A percentile compares a stretch with the other conserved stretches of the same genome.
These are phyloP conservation scores for Exophiala oligosperma DNA, from an alignment of 2,329 filamentous ascomycete genomes.

Conservation along the genomic window DNA sequence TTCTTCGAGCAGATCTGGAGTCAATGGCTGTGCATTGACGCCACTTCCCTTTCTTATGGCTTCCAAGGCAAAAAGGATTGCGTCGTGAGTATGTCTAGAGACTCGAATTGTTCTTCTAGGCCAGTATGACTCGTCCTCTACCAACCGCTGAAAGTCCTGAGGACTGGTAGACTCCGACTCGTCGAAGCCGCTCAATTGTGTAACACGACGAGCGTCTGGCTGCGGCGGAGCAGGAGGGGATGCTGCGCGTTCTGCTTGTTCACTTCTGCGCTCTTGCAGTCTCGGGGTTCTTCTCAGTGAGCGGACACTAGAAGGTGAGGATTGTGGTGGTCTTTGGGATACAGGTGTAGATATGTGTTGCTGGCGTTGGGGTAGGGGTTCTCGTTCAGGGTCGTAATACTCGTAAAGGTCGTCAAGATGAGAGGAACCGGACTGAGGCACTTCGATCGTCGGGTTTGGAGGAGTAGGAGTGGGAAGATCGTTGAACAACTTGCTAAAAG, in stretches of 20 bases:
- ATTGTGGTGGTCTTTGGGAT: conserved; percentile 37
- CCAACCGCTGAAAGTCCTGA: conserved; percentile 35
- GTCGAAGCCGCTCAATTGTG: conserved; percentile 19
- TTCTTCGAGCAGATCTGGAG: conserved; percentile 80
- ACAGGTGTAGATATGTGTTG: conserved; percentile 25
- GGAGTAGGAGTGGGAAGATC: conserved; percentile 3
- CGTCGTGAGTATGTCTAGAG: conserved; percentile 81
- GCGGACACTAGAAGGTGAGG: conserved; percentile 53
- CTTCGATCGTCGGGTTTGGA: conserved; percentile 30
- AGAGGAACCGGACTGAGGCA: conserved; percentile 36
- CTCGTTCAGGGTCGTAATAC: conserved; percentile 46
- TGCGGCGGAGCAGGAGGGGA: conserved; percentile 29
- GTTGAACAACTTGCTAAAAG: conserved; percentile 21
- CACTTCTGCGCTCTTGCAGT: conserved; percentile 46
- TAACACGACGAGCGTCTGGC: conserved; percentile 22
- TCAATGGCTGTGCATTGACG: conserved; percentile 66
- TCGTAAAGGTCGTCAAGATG: conserved; percentile 56
- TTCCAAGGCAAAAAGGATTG: conserved; percentile 88
- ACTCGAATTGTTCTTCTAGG: conserved; percentile 58
- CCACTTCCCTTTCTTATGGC: conserved; percentile 61
- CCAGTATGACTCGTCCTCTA: conserved; percentile 52
- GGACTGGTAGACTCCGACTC: conserved; percentile 31
- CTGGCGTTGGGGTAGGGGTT: conserved; percentile 28
- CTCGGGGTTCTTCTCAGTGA: conserved; percentile 56
- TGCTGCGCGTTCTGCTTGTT: conserved; percentile 37